phyloP scores from a whole-genome alignment of 2,329 filamentous ascomycete genomes.

The Eurotiales sp. region DNA sequence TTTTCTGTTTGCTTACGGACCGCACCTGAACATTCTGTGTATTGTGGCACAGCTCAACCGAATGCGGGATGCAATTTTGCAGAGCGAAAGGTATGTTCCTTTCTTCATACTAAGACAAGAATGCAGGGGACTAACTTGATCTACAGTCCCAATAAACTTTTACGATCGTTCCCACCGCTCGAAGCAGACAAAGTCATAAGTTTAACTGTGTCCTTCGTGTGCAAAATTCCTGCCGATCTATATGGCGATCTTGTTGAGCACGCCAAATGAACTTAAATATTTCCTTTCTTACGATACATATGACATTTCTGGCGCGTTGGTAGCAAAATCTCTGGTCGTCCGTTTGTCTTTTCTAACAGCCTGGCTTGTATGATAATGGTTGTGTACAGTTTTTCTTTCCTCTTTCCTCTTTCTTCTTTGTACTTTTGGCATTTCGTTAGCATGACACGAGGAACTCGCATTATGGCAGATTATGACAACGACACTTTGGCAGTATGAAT shows the following conservation, averaged over 20 bases:
- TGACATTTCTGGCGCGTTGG: not conserved
- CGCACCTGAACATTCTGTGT: constrained; percentile 91
- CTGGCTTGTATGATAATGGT: not conserved
- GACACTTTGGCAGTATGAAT: too few relatives aligned
- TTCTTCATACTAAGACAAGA: too few relatives aligned
- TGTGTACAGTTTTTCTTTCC: not conserved
- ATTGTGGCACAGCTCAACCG: constrained; percentile 93
- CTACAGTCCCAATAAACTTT: constrained; percentile 78
- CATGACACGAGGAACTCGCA: not conserved
- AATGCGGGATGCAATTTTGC: constrained; percentile 78
- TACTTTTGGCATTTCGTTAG: not conserved
- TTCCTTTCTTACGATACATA: too few relatives aligned
- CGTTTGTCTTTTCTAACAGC: not conserved
- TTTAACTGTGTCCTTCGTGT: constrained; percentile 78
- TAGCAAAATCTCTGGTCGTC: not conserved
- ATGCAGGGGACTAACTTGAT: too few relatives aligned
- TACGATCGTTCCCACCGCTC: constrained; percentile 81
- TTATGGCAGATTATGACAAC: too few relatives aligned
- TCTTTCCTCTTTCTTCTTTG: not conserved
- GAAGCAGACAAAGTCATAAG: constrained; percentile 81
- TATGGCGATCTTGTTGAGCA: constrained; percentile 88
- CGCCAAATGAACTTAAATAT: constrained; percentile 63
- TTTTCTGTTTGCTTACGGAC: constrained; percentile 92
- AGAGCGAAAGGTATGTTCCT: constrained; percentile 68
- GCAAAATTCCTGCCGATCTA: constrained; percentile 84